Conservation (phyloP, 139 green algal genomes). For the Auxenochlorella protothecoides region DNA sequence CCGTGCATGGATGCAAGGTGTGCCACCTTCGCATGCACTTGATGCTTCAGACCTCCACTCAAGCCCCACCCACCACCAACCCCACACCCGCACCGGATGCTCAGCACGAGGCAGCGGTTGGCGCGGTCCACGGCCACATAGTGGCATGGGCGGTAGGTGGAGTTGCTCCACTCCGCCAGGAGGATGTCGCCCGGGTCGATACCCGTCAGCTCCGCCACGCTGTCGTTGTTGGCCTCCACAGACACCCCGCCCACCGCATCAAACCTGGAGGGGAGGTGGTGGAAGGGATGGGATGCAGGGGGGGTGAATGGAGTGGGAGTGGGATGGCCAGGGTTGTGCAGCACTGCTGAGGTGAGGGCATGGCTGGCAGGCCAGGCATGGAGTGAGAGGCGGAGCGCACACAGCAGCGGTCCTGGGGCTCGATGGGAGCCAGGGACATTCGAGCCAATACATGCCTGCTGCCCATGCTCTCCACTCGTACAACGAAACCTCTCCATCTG, state of each 20-base stretch:
- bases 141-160: conserved; percentile 33
- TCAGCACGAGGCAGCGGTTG: conserved; percentile 36
- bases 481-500: too few relatives aligned
- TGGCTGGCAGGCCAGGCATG: too few relatives aligned
- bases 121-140: conserved; percentile 37
- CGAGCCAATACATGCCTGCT: neutral
- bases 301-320: too few relatives aligned
- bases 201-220: conserved; percentile 32
- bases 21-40: too few relatives aligned
- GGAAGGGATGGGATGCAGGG: neutral
- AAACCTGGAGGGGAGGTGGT: conserved; percentile 16
- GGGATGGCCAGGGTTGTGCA: too few relatives aligned
- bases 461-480: neutral
- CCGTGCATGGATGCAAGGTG: too few relatives aligned
- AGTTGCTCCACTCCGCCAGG: conserved; percentile 32
- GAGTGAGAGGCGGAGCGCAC: too few relatives aligned
- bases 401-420: too few relatives aligned
- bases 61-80: neutral
- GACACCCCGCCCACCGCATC: conserved; percentile 37
- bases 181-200: conserved; percentile 24
- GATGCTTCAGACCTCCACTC: too few relatives aligned
- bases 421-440: neutral
- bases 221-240: conserved; percentile 44
- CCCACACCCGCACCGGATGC: conserved; percentile 20
- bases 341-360: too few relatives aligned